These are phyloP conservation scores for Ogataea sp. DNA, from an alignment of 805 yeast genomes.

Conservation along the genomic window DNA sequence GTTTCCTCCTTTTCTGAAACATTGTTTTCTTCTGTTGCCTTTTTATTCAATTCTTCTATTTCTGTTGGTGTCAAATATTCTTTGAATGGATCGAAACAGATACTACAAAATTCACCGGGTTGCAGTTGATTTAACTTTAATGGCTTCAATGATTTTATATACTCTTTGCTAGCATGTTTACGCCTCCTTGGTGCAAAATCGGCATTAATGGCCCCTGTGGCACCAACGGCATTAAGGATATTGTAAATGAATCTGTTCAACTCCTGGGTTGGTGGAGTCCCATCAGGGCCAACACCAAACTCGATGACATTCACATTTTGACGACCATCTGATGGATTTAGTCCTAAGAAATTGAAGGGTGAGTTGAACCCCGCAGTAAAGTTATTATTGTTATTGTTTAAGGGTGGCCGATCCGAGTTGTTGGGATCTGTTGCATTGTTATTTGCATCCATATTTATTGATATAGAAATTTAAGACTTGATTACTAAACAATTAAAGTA, in stretches of 20 bases:
- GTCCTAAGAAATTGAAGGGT: too few species aligned
- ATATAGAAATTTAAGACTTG: too few species aligned
- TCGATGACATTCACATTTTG: too few species aligned
- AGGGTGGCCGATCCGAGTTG: too few species aligned
- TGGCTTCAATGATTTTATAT: conserved; percentile 22
- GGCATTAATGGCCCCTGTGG: background rate
- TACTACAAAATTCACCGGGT: conserved; percentile 29
- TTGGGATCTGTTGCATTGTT: too few species aligned
- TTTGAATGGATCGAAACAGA: conserved; percentile 32
- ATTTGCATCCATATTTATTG: too few species aligned
- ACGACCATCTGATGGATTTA: too few species aligned
- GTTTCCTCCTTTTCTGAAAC: background rate
- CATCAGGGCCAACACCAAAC: background rate
- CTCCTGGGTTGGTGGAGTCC: background rate
- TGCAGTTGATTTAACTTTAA: conserved; percentile 17
- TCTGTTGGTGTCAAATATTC: background rate
- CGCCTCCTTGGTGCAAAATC: conserved; percentile 3
- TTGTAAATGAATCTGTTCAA: too few species aligned
- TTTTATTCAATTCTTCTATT: background rate
- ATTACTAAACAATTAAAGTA: too few species aligned
- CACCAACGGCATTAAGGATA: too few species aligned
- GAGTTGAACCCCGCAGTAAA: too few species aligned
- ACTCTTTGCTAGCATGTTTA: conserved; percentile 22
- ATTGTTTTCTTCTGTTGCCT: background rate
- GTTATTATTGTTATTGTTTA: too few species aligned